Evolutionary conservation across 192 early-diverging fungal genomes (phyloP), one percentile per base, ranked within the genome.

Genomic region (Pilaira anomala): DNA sequence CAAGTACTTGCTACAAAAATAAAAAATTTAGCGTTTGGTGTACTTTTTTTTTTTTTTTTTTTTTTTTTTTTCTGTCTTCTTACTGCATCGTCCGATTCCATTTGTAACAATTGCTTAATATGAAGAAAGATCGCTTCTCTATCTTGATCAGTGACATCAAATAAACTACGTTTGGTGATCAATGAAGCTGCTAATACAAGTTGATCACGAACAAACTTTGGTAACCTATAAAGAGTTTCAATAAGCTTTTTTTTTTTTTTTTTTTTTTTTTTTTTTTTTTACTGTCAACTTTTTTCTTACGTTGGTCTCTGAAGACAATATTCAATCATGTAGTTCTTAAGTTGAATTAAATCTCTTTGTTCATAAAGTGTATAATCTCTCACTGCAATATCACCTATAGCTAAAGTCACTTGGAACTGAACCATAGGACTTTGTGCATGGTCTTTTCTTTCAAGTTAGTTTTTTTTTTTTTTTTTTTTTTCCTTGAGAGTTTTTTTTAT

Each of bases 111-210:
- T 0, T 76, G 74, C 7, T 71, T 73, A 24, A 88, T 66, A 36
- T 80, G 69, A n/a, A 59, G 63, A 39, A 87, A 76, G 29, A 86
- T 79, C n/a, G 77, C 72, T 60, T 80, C 76, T 29, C 77, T 72
- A 25, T 86, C 83, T 30, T 73, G 44, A 30, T 68, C 68, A n/a
- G 82, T 60, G 30, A 73, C 74, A 48, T 88, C 87, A 33, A 86
- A 71, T 62, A 82, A 83, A 19, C 85, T 80, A 29, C 86, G 75
- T 60, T 90, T 90, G 11, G 80, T 83, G 54, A 87, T 81, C 5
- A 87, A 75, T 33, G 88, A 74, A 25, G 86, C 75, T 6, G 84
- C 76, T 48, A 80, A 69, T 14, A 87, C 70, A 7, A 86, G 57
- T 54, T 81, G 76, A 51, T 83, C 80, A 26, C 75, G 73, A 6